A percentile compares a stretch with the other conserved stretches of the same genome.
Conservation (phyloP, 495 filamentous ascomycete species). For the Neurospora sp. region DNA sequence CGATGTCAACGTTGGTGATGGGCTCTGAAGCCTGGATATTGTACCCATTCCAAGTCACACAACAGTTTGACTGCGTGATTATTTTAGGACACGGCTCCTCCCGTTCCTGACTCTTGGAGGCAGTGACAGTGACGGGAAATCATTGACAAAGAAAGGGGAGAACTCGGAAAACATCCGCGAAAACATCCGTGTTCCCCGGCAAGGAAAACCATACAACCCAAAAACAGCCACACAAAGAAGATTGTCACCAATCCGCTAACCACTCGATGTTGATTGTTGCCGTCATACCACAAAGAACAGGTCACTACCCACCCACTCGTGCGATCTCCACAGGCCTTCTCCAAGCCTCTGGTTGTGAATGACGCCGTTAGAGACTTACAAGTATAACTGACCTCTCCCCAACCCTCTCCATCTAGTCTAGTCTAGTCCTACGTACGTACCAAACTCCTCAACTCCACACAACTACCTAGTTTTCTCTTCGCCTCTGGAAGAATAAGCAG, state of each 20-base stretch:
- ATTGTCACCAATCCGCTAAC: not conserved
- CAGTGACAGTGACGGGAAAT: not conserved
- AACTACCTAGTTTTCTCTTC: not conserved
- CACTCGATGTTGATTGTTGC: not conserved
- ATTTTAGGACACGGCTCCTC: not conserved
- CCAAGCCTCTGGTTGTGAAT: not conserved
- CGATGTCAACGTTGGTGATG: not conserved
- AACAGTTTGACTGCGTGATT: not conserved
- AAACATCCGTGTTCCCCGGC: not conserved
- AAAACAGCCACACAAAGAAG: not conserved
- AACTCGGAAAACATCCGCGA: not conserved
- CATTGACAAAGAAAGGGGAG: not conserved
- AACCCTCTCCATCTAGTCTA: not conserved
- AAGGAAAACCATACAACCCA: not conserved
- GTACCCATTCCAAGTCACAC: not conserved
- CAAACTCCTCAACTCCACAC: not conserved
- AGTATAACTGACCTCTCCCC: not conserved
- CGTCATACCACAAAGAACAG: not conserved
- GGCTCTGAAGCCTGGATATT: not conserved
- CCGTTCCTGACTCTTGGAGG: not conserved
- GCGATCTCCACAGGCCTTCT: not conserved
- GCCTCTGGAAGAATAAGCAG: not conserved
- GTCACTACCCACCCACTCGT: not conserved
- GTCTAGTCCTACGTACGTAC: not conserved
- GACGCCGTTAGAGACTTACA: not conserved